Evolutionary conservation across 73 alveolate species (phyloP), one percentile per base, ranked within the genome.

Genomic region (Stentor coeruleus): DNA sequence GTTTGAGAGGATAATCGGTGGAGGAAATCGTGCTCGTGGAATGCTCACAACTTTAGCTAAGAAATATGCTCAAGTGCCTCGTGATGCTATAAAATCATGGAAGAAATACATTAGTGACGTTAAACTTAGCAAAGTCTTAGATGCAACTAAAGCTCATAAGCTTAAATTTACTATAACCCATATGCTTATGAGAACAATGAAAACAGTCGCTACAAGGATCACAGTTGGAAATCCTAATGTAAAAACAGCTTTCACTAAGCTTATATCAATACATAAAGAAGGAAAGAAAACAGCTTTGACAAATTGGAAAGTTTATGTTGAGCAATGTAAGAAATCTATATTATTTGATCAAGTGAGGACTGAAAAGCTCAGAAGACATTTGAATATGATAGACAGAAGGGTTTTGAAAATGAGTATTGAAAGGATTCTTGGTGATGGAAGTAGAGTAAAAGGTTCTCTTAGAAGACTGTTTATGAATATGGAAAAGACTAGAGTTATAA

Each of bases 391-490:
- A 26, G 49, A 37, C 11, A 26, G 36, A 26, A 20, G 79, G 37
- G 33, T 66, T 31, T 15, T 66, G 40, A 66, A 66, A 31, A 66
- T 28, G 26, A 11, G 42, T 31, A 14, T 66, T 20, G n/a, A 20
- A 66, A 66, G 79, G 33, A 66, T 66, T 26, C 40, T 66, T 20
- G 79, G 79, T 1, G 79, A 31, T 20, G 79, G 79, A 1, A 20
- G 40, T 1, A 20, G 20, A 1, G 79, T 66, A 26, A 31, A 20
- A 33, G 79, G 79, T 26, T 37, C 79, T 26, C 37, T 66, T 20
- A 0, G 79, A 66, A 66, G 79, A 33, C 79, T 66, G n/a, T 20
- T 49, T 49, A 49, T 49, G 66, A 49, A 49, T 49, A 20, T 49
- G 6, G 66, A 49, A 20, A 49, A 49, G 20, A 49, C 66, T 49